Evolutionary conservation across 2,329 filamentous ascomycete species (phyloP).

Genomic region (Rutstroemia sp.): DNA sequence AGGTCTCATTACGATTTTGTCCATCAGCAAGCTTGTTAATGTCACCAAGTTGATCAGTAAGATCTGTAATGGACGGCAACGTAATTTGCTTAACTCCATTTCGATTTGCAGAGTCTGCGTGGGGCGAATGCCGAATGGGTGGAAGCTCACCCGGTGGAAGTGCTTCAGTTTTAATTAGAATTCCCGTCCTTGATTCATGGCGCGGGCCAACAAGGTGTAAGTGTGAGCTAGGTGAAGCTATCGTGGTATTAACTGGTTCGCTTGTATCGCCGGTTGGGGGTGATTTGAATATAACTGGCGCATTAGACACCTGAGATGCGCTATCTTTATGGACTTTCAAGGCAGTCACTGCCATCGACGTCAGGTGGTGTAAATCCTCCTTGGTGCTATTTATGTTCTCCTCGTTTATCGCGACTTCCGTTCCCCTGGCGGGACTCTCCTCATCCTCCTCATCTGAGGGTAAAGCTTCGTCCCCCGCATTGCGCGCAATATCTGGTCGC

Average conservation of each 20-base stretch:
- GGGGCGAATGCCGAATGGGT: conserved; percentile 24
- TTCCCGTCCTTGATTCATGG: neutral
- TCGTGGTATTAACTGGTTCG: neutral
- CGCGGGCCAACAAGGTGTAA: neutral
- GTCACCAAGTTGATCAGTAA: conserved; percentile 25
- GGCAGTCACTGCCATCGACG: conserved; percentile 6
- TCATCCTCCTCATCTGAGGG: conserved; percentile 38
- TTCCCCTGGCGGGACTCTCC: conserved; percentile 24
- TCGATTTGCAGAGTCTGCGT: conserved; percentile 22
- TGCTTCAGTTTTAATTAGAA: neutral
- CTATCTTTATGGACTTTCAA: conserved; percentile 3
- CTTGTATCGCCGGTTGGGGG: neutral
- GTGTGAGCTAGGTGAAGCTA: neutral
- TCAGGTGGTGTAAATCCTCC: neutral
- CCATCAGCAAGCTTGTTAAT: conserved; percentile 23
- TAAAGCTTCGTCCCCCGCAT: conserved; percentile 47
- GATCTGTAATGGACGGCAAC: conserved; percentile 20
- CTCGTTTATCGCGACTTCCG: conserved; percentile 19
- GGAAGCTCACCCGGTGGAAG: conserved; percentile 21
- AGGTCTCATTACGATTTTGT: conserved; percentile 12
- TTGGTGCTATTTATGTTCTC: conserved; percentile 20
- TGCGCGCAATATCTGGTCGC: conserved; percentile 54
- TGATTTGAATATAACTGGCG: neutral
- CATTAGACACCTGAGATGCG: neutral
- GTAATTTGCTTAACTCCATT: conserved; percentile 21